phyloP scores from a whole-genome alignment of 331 rosid genomes.

The Saraca asoca region DNA sequence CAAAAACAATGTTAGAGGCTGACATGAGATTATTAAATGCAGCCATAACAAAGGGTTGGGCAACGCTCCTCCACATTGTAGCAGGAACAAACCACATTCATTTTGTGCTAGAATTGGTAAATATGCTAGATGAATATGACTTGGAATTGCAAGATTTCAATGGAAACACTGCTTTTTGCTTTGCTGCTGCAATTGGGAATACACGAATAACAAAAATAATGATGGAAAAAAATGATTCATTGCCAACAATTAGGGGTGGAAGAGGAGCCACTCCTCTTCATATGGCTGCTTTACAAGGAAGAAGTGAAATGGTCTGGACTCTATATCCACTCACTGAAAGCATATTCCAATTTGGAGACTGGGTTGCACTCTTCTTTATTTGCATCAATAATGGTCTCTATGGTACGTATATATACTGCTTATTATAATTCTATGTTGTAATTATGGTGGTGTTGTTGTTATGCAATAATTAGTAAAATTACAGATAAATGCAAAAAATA shows the following conservation, averaged over 20 bases:
- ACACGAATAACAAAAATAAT: neutral
- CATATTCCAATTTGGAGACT: neutral
- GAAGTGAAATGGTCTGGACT: slow-evolving; percentile 25
- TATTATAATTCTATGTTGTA: too few species aligned
- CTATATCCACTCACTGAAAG: neutral
- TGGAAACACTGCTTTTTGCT: slow-evolving; percentile 39
- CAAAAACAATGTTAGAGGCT: neutral
- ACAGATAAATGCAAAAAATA: too few species aligned
- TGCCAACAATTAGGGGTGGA: slow-evolving; percentile 11
- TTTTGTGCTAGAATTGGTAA: slow-evolving; percentile 37
- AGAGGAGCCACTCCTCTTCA: slow-evolving; percentile 29
- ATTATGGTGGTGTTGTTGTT: too few species aligned
- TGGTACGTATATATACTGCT: slow-evolving; percentile 28
- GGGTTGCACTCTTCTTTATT: slow-evolving; percentile 27
- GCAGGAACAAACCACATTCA: slow-evolving; percentile 35
- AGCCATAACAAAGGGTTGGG: slow-evolving; percentile 29
- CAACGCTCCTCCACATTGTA: slow-evolving; percentile 40
- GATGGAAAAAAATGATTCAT: neutral
- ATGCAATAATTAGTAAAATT: too few species aligned
- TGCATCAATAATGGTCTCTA: slow-evolving; percentile 38
- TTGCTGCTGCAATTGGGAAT: slow-evolving; percentile 42
- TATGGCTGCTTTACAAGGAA: slow-evolving; percentile 39
- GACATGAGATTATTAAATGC: neutral
- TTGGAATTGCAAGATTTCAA: slow-evolving; percentile 15
- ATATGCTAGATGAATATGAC: neutral